Evolutionary conservation across 2,329 filamentous ascomycete genomes (phyloP).

Genomic region (Nemania diffusa): DNA sequence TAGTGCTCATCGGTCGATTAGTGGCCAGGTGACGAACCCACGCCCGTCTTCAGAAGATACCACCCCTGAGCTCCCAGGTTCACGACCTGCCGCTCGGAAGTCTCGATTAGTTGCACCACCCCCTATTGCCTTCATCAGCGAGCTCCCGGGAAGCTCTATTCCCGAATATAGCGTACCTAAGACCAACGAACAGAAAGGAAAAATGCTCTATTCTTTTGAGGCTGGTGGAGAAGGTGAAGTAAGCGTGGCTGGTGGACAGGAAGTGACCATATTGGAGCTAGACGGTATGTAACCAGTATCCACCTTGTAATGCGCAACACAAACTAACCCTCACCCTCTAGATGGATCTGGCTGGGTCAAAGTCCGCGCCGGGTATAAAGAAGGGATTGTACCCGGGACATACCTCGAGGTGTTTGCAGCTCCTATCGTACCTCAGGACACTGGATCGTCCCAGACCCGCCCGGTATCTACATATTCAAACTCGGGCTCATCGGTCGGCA

Average conservation of each 20-base stretch:
- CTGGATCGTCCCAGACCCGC: constrained; percentile 60
- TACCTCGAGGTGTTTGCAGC: constrained; percentile 78
- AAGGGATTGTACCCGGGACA: constrained; percentile 86
- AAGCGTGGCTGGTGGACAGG: constrained; percentile 79
- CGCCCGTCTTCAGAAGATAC: constrained; percentile 64
- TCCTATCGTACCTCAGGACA: constrained; percentile 58
- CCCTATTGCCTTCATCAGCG: constrained; percentile 80
- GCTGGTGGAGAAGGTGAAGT: constrained; percentile 84
- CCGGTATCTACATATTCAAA: constrained; percentile 82
- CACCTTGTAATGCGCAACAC: constrained; percentile 18
- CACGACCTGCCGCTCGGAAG: constrained; percentile 65
- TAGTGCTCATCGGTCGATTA: constrained; percentile 79
- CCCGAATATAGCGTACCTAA: constrained; percentile 54
- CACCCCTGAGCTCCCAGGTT: constrained; percentile 56
- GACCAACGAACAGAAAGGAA: constrained; percentile 73
- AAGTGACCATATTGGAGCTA: constrained; percentile 81
- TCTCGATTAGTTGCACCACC: constrained; percentile 88
- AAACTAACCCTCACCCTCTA: constrained; percentile 55
- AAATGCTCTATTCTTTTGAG: constrained; percentile 91
- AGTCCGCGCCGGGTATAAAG: constrained; percentile 77
- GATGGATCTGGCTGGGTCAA: constrained; percentile 94
- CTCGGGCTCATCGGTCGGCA: constrained; percentile 73
- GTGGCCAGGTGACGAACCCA: constrained; percentile 60
- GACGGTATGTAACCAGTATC: constrained; percentile 76
- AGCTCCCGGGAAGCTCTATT: constrained; percentile 65